Conservation (phyloP, 768 basidiomycete species). For the Tulasnella sp. region DNA sequence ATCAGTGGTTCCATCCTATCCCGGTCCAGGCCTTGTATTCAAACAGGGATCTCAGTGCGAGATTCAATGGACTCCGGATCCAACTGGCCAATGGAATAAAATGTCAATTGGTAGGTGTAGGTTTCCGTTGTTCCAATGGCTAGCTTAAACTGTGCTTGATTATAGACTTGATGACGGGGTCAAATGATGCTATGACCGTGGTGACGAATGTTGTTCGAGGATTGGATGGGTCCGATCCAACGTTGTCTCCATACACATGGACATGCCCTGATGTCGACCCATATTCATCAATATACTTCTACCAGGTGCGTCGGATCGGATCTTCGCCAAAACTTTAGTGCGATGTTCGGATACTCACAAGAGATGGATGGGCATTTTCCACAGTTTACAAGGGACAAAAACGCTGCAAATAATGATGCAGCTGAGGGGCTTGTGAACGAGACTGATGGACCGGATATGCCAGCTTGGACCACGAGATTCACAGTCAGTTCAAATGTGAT, state of each 20-base stretch:
- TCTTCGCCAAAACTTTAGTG: background rate
- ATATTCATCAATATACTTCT: constrained; percentile 31
- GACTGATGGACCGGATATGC: no score
- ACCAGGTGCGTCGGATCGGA: constrained; percentile 24
- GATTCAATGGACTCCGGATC: constrained; percentile 27
- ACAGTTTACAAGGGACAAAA: constrained; percentile 18
- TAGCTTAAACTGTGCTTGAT: background rate
- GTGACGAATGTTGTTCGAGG: constrained; percentile 24
- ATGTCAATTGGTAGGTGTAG: constrained; percentile 27
- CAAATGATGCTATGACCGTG: constrained; percentile 27
- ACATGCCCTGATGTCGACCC: constrained; percentile 30
- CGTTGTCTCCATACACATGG: constrained; percentile 27
- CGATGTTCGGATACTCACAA: background rate
- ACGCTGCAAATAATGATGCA: constrained; percentile 19
- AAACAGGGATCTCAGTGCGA: constrained; percentile 27
- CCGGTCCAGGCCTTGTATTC: constrained; percentile 30
- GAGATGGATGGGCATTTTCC: background rate
- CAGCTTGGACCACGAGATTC: constrained; percentile 32
- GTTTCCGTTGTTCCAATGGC: background rate
- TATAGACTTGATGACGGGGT: constrained; percentile 31
- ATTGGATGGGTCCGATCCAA: constrained; percentile 27
- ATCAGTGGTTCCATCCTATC: constrained; percentile 23
- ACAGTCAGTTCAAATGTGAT: constrained; percentile 23
- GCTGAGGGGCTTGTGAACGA: no score
- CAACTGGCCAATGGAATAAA: constrained; percentile 27